Evolutionary conservation across 2,329 filamentous ascomycete genomes (phyloP).

Genomic region (Colletotrichum tamarilloi): DNA sequence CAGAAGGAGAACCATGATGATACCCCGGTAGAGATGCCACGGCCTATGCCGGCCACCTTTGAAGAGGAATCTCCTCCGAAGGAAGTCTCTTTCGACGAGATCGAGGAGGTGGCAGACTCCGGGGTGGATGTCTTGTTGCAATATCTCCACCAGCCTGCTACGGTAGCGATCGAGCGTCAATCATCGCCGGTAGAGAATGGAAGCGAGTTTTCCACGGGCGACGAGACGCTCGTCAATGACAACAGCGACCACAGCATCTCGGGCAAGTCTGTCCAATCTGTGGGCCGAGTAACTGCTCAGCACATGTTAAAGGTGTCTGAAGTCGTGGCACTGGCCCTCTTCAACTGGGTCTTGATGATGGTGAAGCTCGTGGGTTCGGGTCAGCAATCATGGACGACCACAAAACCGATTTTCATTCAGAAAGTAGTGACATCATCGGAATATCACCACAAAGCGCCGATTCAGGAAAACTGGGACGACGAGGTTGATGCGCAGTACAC

Average conservation of each 20-base stretch:
- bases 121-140: no score
- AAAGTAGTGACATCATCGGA: accelerated
- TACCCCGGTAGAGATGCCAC: background rate
- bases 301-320: no score
- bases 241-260: background rate
- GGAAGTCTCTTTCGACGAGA: no score
- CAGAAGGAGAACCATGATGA: background rate
- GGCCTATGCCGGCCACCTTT: background rate
- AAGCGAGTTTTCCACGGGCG: background rate
- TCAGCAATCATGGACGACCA: background rate
- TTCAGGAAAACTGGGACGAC: background rate
- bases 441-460: background rate
- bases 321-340: no score
- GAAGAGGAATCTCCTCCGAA: no score
- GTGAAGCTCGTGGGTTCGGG: background rate
- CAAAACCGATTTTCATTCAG: accelerated
- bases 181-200: no score
- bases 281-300: background rate
- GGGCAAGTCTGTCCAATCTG: background rate
- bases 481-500: no score
- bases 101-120: background rate
- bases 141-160: no score
- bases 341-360: no score
- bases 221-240: background rate
- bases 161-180: no score